A percentile compares a stretch with the other conserved stretches of the same genome.
Evolutionary conservation across 2,329 filamentous ascomycete genomes (phyloP).

Genomic region (Coleophoma crateriformis): DNA sequence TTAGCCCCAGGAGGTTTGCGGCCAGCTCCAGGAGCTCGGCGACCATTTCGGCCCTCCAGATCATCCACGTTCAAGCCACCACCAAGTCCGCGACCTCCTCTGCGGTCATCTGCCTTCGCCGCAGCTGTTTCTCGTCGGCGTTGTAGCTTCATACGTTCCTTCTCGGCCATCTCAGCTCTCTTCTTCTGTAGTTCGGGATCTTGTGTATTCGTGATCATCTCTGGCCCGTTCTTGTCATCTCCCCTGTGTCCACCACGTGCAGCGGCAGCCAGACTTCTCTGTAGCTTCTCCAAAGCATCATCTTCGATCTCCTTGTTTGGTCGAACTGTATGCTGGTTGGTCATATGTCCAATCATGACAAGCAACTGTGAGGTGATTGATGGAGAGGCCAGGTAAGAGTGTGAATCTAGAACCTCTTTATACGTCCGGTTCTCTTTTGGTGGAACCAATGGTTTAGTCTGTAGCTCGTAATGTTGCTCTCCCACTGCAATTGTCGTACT

Average conservation of each 20-base stretch:
- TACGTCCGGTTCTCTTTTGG: constrained; percentile 47
- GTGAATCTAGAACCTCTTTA: constrained; percentile 63
- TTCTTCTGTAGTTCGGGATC: constrained; percentile 73
- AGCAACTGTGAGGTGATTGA: constrained; percentile 63
- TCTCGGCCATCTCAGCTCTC: constrained; percentile 68
- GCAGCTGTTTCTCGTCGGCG: constrained; percentile 64
- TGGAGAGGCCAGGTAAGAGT: constrained; percentile 71
- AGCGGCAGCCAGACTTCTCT: constrained; percentile 60
- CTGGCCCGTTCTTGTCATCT: constrained; percentile 51
- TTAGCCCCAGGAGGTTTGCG: constrained; percentile 47
- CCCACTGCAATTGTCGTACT: constrained; percentile 72
- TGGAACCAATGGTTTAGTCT: constrained; percentile 64
- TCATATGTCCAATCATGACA: constrained; percentile 70
- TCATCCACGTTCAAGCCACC: constrained; percentile 62
- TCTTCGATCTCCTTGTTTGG: constrained; percentile 65
- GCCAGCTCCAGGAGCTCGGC: constrained; percentile 39
- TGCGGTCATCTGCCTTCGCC: constrained; percentile 43
- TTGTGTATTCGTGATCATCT: constrained; percentile 64
- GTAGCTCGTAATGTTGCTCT: constrained; percentile 69
- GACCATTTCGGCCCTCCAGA: constrained; percentile 53
- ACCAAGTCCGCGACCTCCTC: constrained; percentile 34
- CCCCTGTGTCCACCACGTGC: constrained; percentile 47
- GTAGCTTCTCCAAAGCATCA: constrained; percentile 63
- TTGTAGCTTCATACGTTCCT: constrained; percentile 63
- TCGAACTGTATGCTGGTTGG: constrained; percentile 64